Base-by-base conservation (phyloP, 2,329 filamentous ascomycete genomes). In the Sclerotinia nivalis region DNA sequence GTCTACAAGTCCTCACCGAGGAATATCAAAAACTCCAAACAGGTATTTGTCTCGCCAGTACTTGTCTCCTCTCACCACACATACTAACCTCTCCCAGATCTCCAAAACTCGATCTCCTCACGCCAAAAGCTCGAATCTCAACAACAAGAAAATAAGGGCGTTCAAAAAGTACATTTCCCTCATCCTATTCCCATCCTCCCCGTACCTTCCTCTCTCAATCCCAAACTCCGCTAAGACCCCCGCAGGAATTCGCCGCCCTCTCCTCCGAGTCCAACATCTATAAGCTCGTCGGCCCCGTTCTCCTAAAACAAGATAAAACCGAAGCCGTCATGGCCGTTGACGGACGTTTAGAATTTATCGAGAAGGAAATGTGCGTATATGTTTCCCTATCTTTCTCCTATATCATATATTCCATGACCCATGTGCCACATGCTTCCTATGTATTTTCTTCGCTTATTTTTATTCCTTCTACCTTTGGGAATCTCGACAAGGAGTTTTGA, bases 111-210 rank as follows among this genome's bases (percentile, higher is more conserved):
- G 25, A 88, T 98, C 37, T 85, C 89, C 58, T 91, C 93, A 13
- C 88, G 94, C 73, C 94, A 99, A 82, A 96, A 92, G 81, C 88
- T 99, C 9, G 94, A 97, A 80, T 92, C 93, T 9, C 96, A 99
- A 81, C 92, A 92, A 80, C 93, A 97, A 78, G 96, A 99, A 80
- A 99, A 98, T 79, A 83, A 90, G 62, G 90, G 91, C 22, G 96
- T 99, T 13, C 89, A 96, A 80, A 91, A 92, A 82, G 92, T 93
- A 75, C 58, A 68, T 54, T 56, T n/a, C 66, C 9, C 31, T 20
- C 62, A 50, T n/a, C 66, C 12, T 40, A 45, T 2, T 66, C 20
- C 20, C 31, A 20, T 66, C 9, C 13, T 9, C 37, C 55, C 25
- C 37, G 31, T 10, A 15, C 10, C 12, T 34, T 37, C 43, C 50